These are phyloP conservation scores for Tetrapisispora arboricola DNA, from an alignment of 805 yeast genomes.

Conservation along the genomic window DNA sequence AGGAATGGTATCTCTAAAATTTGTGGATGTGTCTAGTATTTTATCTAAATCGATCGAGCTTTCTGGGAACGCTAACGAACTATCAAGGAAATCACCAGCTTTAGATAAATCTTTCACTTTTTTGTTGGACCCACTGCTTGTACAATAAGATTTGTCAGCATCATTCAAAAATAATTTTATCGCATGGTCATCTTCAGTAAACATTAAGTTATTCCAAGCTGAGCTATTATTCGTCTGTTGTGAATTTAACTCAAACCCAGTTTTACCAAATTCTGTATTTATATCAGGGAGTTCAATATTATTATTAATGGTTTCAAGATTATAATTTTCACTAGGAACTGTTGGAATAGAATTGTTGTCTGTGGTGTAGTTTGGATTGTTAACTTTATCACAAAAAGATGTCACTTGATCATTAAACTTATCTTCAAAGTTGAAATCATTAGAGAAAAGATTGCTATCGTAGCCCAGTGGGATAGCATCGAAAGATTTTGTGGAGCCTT, in stretches of 20 bases:
- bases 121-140: no score
- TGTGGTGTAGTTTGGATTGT: constrained; percentile 51
- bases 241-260: background rate
- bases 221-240: background rate
- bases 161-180: background rate
- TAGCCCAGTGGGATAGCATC: constrained; percentile 1
- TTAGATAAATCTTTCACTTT: background rate
- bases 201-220: background rate
- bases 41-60: constrained; percentile 2
- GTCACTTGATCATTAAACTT: constrained; percentile 60
- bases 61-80: constrained; percentile 19
- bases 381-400: constrained; percentile 63
- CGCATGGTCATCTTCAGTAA: background rate
- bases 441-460: constrained; percentile 11
- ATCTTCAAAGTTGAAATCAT: constrained; percentile 26
- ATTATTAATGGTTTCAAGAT: background rate
- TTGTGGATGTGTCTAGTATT: background rate
- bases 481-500: background rate
- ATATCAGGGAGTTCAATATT: background rate
- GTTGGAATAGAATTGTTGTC: constrained; percentile 1
- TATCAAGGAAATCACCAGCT: constrained; percentile 14
- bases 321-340: background rate
- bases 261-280: constrained; percentile 1
- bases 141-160: background rate
- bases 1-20: constrained; percentile 8